Evolutionary conservation across 495 filamentous ascomycete species (phyloP).

Genomic region (Penicillium paxilli): DNA sequence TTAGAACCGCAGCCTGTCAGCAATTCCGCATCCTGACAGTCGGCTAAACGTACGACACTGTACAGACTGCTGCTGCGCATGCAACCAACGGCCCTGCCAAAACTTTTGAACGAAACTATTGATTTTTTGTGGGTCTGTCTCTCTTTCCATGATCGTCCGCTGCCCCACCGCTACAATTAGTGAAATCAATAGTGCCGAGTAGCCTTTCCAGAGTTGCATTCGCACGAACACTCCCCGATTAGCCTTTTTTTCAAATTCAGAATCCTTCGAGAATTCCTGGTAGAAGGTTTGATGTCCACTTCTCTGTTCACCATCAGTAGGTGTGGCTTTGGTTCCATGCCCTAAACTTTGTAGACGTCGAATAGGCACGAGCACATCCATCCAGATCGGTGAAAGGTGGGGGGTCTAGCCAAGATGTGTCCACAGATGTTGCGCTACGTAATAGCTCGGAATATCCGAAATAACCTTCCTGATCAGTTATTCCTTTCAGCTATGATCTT

Average conservation of each 20-base stretch:
- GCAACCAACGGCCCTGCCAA: conserved; percentile 2
- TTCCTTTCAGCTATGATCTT: not conserved
- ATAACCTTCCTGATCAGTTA: not conserved
- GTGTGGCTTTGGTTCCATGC: too few relatives aligned
- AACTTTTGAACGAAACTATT: conserved; percentile 15
- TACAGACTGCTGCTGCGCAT: not conserved
- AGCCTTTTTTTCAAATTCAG: not conserved
- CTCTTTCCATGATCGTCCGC: conserved; percentile 13
- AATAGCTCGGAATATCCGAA: not conserved
- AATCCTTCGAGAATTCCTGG: not conserved
- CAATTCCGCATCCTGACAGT: not conserved
- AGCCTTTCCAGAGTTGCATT: conserved; percentile 8
- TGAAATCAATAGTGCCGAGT: conserved; percentile 21
- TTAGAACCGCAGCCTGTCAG: not conserved
- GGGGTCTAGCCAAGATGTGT: not conserved
- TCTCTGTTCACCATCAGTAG: not conserved
- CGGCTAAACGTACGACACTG: not conserved
- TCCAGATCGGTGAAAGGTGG: not conserved
- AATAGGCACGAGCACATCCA: too few relatives aligned
- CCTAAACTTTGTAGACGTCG: too few relatives aligned
- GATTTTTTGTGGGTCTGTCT: conserved; percentile 4
- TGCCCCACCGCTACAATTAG: conserved; percentile 17
- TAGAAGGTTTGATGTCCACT: not conserved
- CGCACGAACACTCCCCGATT: conserved; percentile 1
- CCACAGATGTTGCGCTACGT: not conserved